Evolutionary conservation across 176 grass and related monocot species (phyloP), one percentile per base, ranked within the genome.

Genomic region (Metroxylon sagu): DNA sequence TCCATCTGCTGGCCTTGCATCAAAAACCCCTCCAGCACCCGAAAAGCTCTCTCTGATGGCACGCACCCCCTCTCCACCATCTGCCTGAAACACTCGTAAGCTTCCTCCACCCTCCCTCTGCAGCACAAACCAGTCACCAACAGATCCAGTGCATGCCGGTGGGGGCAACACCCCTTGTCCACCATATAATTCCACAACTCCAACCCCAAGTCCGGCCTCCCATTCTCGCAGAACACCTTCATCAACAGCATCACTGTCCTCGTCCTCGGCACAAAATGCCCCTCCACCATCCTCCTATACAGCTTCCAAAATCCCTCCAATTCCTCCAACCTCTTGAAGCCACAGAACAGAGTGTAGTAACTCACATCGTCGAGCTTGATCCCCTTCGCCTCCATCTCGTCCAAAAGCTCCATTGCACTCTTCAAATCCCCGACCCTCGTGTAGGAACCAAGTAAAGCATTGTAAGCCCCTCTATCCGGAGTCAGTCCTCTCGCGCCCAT

Each of bases 201-300:
- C 27, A 96, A 65, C 14, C 83, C 91, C 71, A 84, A 76, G 74
- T 90, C 86, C 1, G 91, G 71, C 12, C 80, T 67, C 5, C 68
- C 58, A 69, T 85, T 90, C 80, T 87, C 72, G 0, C 91, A 96
- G 21, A 90, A 96, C 56, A 77, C 62, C 43, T 90, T 90, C 86
- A 96, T 87, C 65, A 96, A 74, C 75, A 96, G 16, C 83, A 96
- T 87, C 19, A 82, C 79, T 1, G 80, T 96, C 30, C 91, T 83
- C 16, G 77, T 83, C 63, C 74, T 82, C 8, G 91, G 91, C 71
- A 90, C 49, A 29, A 84, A 87, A 48, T 82, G 68, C 16, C 60
- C 79, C 16, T 65, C 14, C 35, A 85, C 51, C 80, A 95, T 87
- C 67, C 88, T 90, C 26, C 67, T 31, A 27, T 82, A 90, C 16